Conservation (phyloP, 495 filamentous ascomycete genomes). For the Endocarpon pusillum region DNA sequence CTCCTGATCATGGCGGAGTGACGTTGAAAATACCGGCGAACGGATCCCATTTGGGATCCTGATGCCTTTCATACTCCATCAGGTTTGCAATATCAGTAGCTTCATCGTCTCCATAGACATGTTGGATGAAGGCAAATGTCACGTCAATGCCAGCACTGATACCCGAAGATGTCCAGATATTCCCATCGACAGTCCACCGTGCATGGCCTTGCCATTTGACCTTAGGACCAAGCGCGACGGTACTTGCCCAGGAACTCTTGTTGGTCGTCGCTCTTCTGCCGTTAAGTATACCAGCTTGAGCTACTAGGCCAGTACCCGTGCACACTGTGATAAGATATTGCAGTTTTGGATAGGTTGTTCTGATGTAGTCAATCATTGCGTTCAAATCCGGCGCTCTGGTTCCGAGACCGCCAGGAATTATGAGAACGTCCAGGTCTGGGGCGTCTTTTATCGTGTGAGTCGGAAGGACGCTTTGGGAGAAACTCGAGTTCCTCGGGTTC, state of each 20-base stretch:
- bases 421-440: constrained; percentile 38
- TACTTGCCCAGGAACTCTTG: constrained; percentile 11
- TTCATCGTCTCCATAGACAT: not conserved
- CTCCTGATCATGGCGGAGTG: too few relatives aligned
- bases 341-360: constrained; percentile 21
- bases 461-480: constrained; percentile 32
- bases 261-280: constrained; percentile 39
- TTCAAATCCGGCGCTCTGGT: constrained; percentile 9
- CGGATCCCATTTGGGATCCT: constrained; percentile 1
- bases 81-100: not conserved
- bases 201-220: constrained; percentile 43
- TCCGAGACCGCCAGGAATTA: constrained; percentile 50
- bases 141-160: constrained; percentile 51
- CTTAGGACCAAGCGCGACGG: constrained; percentile 17
- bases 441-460: constrained; percentile 39
- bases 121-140: constrained; percentile 10
- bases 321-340: constrained; percentile 46
- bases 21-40: constrained; percentile 1
- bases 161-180: constrained; percentile 49
- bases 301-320: constrained; percentile 36
- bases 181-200: constrained; percentile 48
- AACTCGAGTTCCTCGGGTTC: constrained; percentile 5
- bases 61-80: constrained; percentile 1
- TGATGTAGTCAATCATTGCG: constrained; percentile 28
- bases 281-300: constrained; percentile 39